Evolutionary conservation across 352 stramenopile species (phyloP).

Genomic region (Phytophthora melonis): DNA sequence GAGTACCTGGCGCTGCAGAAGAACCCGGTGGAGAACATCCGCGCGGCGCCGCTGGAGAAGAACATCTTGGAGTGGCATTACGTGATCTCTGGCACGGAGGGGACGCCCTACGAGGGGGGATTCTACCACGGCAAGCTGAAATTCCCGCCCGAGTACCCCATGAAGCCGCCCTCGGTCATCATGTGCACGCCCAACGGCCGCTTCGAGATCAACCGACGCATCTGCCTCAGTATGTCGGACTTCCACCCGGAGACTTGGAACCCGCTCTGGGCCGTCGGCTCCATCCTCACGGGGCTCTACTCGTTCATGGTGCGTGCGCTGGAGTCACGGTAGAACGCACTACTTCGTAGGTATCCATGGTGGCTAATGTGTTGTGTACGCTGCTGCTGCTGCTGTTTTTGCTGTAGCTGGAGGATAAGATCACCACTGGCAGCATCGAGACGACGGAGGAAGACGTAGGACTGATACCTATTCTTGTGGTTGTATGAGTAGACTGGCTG

Average conservation of each 20-base stretch:
- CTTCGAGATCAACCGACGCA: constrained; percentile 92
- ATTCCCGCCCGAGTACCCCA: constrained; percentile 95
- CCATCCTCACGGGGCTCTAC: constrained; percentile 95
- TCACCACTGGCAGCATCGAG: constrained; percentile 90
- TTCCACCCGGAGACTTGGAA: constrained; percentile 97
- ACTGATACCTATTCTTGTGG: not conserved
- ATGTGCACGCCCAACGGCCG: constrained; percentile 95
- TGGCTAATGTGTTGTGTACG: not conserved
- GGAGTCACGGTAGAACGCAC: not conserved
- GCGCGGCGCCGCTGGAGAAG: constrained; percentile 85
- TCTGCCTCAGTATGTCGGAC: constrained; percentile 96
- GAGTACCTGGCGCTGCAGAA: constrained; percentile 91
- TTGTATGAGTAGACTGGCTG: not conserved
- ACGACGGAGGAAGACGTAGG: constrained; percentile 70
- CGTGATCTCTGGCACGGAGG: constrained; percentile 81
- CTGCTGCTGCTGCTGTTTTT: not conserved
- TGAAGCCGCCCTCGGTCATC: constrained; percentile 94
- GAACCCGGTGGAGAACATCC: constrained; percentile 91
- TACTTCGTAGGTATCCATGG: not conserved
- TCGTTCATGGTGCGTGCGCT: constrained; percentile 92
- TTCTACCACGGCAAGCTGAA: constrained; percentile 93
- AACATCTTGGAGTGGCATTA: constrained; percentile 98
- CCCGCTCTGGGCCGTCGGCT: constrained; percentile 95
- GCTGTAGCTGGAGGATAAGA: constrained; percentile 67
- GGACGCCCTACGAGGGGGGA: constrained; percentile 84